These are phyloP conservation scores for Vickermania ingenoplastis DNA, from an alignment of 208 protist species.

Conservation along the genomic window DNA sequence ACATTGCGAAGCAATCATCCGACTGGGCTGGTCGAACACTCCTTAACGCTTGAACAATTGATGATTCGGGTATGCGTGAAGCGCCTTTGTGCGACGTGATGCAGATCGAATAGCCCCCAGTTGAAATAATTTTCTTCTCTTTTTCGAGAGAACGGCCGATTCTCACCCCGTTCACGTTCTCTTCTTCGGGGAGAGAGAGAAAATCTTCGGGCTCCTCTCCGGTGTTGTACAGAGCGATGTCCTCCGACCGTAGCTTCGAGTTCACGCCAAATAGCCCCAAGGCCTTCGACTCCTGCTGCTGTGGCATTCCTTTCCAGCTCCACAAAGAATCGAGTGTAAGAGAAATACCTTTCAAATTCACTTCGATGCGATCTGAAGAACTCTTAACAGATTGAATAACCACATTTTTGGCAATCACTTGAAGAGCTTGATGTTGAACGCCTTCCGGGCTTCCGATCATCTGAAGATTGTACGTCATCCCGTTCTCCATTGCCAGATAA, in stretches of 20 bases:
- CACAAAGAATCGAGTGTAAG: background rate
- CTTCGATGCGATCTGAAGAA: background rate
- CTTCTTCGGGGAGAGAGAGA: background rate
- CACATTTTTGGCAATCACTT: background rate
- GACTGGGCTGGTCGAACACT: background rate
- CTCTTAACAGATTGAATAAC: background rate
- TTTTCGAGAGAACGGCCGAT: background rate
- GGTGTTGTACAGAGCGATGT: background rate
- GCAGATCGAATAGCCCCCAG: background rate
- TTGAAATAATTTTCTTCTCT: background rate
- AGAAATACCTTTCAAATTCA: background rate
- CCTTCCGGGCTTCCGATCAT: background rate
- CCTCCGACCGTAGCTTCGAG: background rate
- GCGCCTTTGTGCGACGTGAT: background rate
- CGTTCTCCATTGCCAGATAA: background rate
- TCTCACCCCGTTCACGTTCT: background rate
- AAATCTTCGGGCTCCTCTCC: background rate
- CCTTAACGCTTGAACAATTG: background rate
- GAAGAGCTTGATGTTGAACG: background rate
- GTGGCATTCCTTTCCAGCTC: background rate
- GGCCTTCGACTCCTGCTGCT: background rate
- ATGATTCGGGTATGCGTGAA: background rate
- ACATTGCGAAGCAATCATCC: background rate
- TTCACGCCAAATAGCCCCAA: background rate
- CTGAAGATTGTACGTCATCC: background rate